These are phyloP conservation scores for Leptodontidium sp. DNA, from an alignment of 2,329 filamentous ascomycete species.

Conservation along the genomic window DNA sequence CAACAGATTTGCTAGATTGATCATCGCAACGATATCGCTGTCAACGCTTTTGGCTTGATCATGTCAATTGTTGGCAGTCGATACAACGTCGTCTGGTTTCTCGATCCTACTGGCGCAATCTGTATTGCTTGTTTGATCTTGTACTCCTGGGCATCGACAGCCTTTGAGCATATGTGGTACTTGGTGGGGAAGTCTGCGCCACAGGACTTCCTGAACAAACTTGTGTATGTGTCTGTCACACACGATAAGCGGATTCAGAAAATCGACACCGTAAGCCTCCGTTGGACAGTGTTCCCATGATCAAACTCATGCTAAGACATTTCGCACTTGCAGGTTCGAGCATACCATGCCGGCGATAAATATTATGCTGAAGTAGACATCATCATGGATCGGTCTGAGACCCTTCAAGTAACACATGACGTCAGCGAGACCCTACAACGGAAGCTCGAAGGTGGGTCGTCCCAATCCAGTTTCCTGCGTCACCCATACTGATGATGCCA, in stretches of 20 bases:
- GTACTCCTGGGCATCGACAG: slow-evolving; percentile 78
- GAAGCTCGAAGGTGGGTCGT: slow-evolving; percentile 73
- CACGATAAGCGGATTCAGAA: slow-evolving; percentile 88
- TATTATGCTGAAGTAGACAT: slow-evolving; percentile 86
- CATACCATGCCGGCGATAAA: slow-evolving; percentile 87
- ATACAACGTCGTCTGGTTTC: slow-evolving; percentile 74
- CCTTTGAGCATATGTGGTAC: slow-evolving; percentile 80
- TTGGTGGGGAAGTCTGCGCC: slow-evolving; percentile 80
- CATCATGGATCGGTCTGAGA: slow-evolving; percentile 79
- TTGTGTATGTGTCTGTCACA: slow-evolving; percentile 92
- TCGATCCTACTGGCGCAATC: slow-evolving; percentile 81
- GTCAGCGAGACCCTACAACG: slow-evolving; percentile 81
- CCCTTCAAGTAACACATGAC: slow-evolving; percentile 82
- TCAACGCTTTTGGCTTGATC: slow-evolving; percentile 88
- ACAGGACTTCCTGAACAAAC: slow-evolving; percentile 82
- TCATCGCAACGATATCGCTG: slow-evolving; percentile 76
- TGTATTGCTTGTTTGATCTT: slow-evolving; percentile 82
- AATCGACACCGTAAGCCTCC: slow-evolving; percentile 74
- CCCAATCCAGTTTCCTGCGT: not conserved
- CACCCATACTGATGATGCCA: not conserved
- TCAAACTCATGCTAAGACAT: not conserved
- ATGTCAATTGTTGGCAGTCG: slow-evolving; percentile 83
- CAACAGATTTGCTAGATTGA: slow-evolving; percentile 25
- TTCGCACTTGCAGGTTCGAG: slow-evolving; percentile 55
- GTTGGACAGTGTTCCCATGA: not conserved